Evolutionary conservation across 495 filamentous ascomycete species (phyloP).

Genomic region (Penicillium diatomitis): DNA sequence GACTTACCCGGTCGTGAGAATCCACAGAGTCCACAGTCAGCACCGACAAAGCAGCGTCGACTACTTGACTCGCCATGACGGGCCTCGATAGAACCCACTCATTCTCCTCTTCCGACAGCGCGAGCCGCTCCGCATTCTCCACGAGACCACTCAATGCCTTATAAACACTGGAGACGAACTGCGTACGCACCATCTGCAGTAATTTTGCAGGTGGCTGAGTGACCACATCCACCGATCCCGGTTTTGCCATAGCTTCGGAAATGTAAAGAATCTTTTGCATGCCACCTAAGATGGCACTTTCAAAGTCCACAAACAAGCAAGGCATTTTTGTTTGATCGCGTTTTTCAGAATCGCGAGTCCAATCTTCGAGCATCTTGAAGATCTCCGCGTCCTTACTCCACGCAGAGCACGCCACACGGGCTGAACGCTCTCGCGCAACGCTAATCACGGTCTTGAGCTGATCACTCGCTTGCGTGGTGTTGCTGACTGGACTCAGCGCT

Average conservation of each 20-base stretch:
- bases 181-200: conserved; percentile 71
- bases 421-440: conserved; percentile 71
- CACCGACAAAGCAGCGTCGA: conserved; percentile 25
- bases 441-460: conserved; percentile 62
- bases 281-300: conserved; percentile 63
- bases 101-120: conserved; percentile 52
- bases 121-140: conserved; percentile 76
- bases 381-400: conserved; percentile 87
- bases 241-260: conserved; percentile 65
- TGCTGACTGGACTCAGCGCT: conserved; percentile 52
- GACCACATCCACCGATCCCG: conserved; percentile 63
- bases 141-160: conserved; percentile 90
- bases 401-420: conserved; percentile 67
- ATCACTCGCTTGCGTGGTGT: conserved; percentile 50
- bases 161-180: conserved; percentile 86
- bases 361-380: conserved; percentile 84
- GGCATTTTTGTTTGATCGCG: conserved; percentile 88
- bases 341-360: conserved; percentile 69
- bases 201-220: conserved; percentile 74
- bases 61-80: conserved; percentile 16
- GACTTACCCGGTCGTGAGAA: conserved; percentile 60
- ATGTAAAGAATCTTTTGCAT: conserved; percentile 95
- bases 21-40: conserved; percentile 50
- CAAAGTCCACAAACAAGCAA: conserved; percentile 66
- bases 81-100: conserved; percentile 32